A percentile compares a stretch with the other conserved stretches of the same genome.
Conservation (phyloP, 805 yeast species). For the Wickerhamiella occidentalis region DNA sequence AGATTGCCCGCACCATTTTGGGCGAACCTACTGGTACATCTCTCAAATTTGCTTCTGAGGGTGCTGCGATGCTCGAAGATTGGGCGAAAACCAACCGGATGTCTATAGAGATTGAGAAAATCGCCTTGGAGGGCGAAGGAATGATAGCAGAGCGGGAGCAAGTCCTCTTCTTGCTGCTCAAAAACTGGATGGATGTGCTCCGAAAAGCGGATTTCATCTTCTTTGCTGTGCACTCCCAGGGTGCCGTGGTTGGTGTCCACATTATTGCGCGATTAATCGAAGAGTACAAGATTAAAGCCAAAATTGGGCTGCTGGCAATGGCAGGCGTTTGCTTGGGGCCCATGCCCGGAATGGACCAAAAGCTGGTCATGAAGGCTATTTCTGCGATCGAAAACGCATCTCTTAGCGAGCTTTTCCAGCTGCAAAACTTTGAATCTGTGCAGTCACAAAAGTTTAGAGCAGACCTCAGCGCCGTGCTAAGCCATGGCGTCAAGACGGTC, state of each 20-base stretch:
- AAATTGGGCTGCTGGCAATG: constrained; percentile 75
- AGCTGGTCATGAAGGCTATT: constrained; percentile 72
- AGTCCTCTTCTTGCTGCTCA: constrained; percentile 59
- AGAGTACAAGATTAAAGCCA: constrained; percentile 41
- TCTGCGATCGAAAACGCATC: constrained; percentile 85
- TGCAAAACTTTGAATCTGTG: constrained; percentile 60
- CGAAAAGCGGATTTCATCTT: constrained; percentile 67
- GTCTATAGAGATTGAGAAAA: constrained; percentile 58
- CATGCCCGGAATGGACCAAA: constrained; percentile 78
- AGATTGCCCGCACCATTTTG: constrained; percentile 67
- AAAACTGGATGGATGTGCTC: constrained; percentile 51
- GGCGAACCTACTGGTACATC: constrained; percentile 98
- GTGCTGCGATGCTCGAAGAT: constrained; percentile 59
- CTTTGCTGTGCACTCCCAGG: constrained; percentile 92
- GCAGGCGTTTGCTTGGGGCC: constrained; percentile 96
- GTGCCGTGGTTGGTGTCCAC: constrained; percentile 81
- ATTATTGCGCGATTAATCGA: constrained; percentile 55
- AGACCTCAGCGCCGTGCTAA: constrained; percentile 50
- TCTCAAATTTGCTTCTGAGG: constrained; percentile 76
- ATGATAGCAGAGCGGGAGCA: constrained; percentile 76
- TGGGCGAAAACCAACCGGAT: constrained; percentile 42
- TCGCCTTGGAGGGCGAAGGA: constrained; percentile 91
- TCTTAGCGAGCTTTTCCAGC: constrained; percentile 71
- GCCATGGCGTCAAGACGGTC: constrained; percentile 61
- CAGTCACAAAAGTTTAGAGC: constrained; percentile 63